Conservation (phyloP, 495 filamentous ascomycete species). For the Penicillium daleae region DNA sequence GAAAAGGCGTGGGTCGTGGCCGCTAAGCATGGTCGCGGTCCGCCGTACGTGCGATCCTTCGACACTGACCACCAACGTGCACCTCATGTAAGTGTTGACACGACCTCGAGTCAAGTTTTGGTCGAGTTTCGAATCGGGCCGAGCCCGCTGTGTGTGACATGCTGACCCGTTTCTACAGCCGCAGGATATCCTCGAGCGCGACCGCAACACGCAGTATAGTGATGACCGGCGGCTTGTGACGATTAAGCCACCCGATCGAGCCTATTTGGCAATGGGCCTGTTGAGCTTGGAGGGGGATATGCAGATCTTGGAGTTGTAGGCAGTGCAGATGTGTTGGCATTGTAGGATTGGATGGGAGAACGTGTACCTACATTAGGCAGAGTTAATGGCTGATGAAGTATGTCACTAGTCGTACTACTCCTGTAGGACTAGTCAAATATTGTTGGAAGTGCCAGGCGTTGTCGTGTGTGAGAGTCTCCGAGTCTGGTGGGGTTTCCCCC, state of each 20-base stretch:
- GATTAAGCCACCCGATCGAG: constrained; percentile 41
- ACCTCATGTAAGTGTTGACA: constrained; percentile 20
- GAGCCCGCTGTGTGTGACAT: not conserved
- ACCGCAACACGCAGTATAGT: constrained; percentile 32
- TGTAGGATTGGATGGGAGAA: constrained; percentile 2
- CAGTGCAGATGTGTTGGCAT: not conserved
- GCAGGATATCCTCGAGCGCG: constrained; percentile 24
- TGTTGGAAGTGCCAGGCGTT: not conserved
- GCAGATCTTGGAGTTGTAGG: constrained; percentile 41
- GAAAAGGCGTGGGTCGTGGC: constrained; percentile 80
- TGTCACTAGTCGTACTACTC: not conserved
- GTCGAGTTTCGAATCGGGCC: not conserved
- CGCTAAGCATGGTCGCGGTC: constrained; percentile 71
- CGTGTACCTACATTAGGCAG: constrained; percentile 22
- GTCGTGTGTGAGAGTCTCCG: not conserved
- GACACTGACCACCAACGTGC: constrained; percentile 27
- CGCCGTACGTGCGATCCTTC: constrained; percentile 63
- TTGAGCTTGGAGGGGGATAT: constrained; percentile 62
- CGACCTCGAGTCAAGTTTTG: not conserved
- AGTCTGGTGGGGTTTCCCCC: not conserved
- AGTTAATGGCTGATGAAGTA: not conserved
- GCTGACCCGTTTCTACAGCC: constrained; percentile 14
- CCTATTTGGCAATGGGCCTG: constrained; percentile 64
- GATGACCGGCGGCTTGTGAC: constrained; percentile 57
- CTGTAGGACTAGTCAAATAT: not conserved